Conservation (phyloP, 352 stramenopile genomes). For the Hyaloperonospora brassicae region DNA sequence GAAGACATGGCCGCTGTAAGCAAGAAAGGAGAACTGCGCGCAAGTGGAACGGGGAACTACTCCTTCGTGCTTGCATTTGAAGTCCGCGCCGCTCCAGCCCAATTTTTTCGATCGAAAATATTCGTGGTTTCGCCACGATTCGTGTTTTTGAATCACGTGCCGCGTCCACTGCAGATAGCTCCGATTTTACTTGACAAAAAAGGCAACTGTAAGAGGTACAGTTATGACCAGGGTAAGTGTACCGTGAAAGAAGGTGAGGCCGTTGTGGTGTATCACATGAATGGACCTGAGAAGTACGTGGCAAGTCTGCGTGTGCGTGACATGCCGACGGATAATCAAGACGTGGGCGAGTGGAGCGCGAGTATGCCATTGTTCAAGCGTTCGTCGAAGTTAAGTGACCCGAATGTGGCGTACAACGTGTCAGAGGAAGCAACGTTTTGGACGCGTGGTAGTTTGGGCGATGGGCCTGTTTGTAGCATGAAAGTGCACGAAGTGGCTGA, state of each 20-base stretch:
- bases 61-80: conserved; percentile 78
- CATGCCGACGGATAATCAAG: conserved; percentile 34
- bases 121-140: conserved; percentile 70
- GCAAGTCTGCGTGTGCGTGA: conserved; percentile 61
- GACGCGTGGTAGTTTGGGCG: conserved; percentile 58
- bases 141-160: conserved; percentile 60
- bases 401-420: conserved; percentile 37
- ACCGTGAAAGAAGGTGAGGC: conserved; percentile 46
- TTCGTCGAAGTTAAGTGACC: conserved; percentile 32
- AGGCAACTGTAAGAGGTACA: conserved; percentile 29
- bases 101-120: conserved; percentile 82
- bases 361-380: conserved; percentile 40
- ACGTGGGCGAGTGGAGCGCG: conserved; percentile 54
- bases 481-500: conserved; percentile 50
- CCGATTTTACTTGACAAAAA: conserved; percentile 80
- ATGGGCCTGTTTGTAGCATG: conserved; percentile 67
- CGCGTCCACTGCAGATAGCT: conserved; percentile 55
- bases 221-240: conserved; percentile 29
- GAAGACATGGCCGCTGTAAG: conserved; percentile 69
- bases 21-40: conserved; percentile 59
- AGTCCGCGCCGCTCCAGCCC: conserved; percentile 60
- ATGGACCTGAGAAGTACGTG: conserved; percentile 64
- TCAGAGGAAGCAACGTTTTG: conserved; percentile 49
- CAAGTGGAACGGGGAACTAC: conserved; percentile 35
- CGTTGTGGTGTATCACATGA: conserved; percentile 59